Conservation (phyloP, 148 eudicot species). For the Fagopyrum esculentum region DNA sequence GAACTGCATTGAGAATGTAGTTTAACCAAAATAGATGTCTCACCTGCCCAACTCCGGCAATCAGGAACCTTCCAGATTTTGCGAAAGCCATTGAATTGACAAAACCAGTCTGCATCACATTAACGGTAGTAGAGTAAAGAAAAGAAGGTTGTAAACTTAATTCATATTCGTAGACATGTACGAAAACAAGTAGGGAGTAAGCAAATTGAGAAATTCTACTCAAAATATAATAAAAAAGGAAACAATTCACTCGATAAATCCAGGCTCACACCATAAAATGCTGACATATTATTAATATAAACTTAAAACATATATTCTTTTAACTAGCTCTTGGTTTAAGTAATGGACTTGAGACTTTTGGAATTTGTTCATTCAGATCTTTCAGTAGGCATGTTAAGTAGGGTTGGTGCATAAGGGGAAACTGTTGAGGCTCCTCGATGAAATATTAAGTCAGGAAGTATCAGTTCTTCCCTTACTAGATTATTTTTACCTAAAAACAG, state of each 20-base stretch:
- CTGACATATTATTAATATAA: background rate
- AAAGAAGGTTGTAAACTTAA: background rate
- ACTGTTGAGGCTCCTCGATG: background rate
- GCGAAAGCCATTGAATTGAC: slow-evolving; percentile 89
- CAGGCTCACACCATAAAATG: background rate
- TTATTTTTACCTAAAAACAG: background rate
- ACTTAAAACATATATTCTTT: background rate
- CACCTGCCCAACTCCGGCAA: slow-evolving; percentile 98
- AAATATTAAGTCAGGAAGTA: background rate
- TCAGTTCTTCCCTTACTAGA: too few species aligned
- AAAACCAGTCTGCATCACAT: slow-evolving; percentile 55
- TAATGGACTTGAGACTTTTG: background rate
- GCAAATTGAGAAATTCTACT: too few species aligned
- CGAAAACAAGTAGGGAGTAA: too few species aligned
- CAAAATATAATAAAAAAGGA: too few species aligned
- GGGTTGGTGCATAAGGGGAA: background rate
- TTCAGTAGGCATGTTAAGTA: background rate
- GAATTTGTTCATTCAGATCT: background rate
- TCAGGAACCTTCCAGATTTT: slow-evolving; percentile 80
- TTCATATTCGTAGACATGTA: too few species aligned
- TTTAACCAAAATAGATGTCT: slow-evolving; percentile 11
- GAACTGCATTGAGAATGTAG: background rate
- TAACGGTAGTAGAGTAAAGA: background rate
- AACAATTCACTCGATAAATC: too few species aligned
- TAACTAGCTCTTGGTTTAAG: background rate